A percentile compares a stretch with the other conserved stretches of the same genome.
Conservation (phyloP, 169 alveolate species). For the Pseudocohnilembus persalinus region DNA sequence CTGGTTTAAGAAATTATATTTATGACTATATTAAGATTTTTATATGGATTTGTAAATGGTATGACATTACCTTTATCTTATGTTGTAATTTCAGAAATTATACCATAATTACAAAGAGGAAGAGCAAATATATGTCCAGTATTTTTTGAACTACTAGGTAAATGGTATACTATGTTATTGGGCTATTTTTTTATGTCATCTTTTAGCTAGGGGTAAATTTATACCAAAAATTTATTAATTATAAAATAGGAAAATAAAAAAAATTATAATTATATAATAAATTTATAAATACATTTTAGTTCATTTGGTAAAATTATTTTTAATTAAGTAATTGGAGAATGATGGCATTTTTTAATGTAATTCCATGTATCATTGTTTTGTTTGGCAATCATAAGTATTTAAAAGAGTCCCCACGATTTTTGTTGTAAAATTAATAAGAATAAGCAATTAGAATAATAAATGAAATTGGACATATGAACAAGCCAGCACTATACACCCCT, state of each 20-base stretch:
- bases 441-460: neutral
- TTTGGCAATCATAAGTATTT: neutral
- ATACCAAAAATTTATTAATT: too few species aligned
- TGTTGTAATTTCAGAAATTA: neutral
- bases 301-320: too few species aligned
- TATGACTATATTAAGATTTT: neutral
- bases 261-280: too few species aligned
- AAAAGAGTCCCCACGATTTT: neutral
- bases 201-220: neutral
- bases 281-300: too few species aligned
- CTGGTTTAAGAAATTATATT: neutral
- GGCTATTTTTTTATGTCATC: neutral
- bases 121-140: neutral
- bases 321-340: neutral
- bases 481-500: neutral
- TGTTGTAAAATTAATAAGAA: neutral
- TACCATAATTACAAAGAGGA: neutral
- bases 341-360: neutral
- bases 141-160: neutral
- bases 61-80: neutral
- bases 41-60: neutral
- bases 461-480: neutral
- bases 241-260: neutral
- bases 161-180: neutral
- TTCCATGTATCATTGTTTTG: neutral